phyloP scores from a whole-genome alignment of 2,329 filamentous ascomycete genomes.

The Penicillium sp. region DNA sequence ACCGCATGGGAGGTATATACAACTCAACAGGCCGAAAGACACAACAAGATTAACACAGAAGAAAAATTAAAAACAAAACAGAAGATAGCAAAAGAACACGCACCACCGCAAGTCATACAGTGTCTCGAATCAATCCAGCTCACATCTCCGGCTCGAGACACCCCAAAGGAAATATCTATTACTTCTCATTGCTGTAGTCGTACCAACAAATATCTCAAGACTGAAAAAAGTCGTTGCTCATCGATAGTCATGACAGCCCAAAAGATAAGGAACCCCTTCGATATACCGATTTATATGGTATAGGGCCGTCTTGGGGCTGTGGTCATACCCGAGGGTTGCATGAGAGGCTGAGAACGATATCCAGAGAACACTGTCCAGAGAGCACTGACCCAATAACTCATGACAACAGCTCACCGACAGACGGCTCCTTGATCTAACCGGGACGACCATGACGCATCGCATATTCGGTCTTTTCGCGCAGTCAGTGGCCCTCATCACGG shows the following conservation, averaged over 20 bases:
- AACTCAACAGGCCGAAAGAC: conserved; percentile 28
- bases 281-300: conserved; percentile 13
- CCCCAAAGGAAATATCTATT: conserved; percentile 15
- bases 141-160: conserved; percentile 10
- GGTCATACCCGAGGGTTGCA: conserved; percentile 1
- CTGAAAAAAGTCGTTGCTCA: conserved; percentile 16
- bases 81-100: conserved; percentile 18
- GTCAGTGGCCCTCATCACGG: conserved; percentile 85
- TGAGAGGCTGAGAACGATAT: background rate
- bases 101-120: conserved; percentile 12
- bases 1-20: conserved; percentile 40
- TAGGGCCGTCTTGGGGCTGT: background rate
- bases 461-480: conserved; percentile 38
- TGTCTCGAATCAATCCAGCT: conserved; percentile 11
- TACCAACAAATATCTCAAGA: conserved; percentile 15
- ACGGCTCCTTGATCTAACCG: conserved; percentile 14
- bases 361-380: background rate
- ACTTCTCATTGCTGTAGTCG: conserved; percentile 10
- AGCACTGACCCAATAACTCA: background rate
- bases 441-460: conserved; percentile 40
- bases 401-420: conserved; percentile 4
- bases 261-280: conserved; percentile 1
- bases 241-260: conserved; percentile 7
- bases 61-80: conserved; percentile 24
- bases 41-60: conserved; percentile 24